Percentiles rank a stretch among this genome's conserved stretches.
Evolutionary conservation across 306 rosid species (phyloP).

Genomic region (Vigna mungo): DNA sequence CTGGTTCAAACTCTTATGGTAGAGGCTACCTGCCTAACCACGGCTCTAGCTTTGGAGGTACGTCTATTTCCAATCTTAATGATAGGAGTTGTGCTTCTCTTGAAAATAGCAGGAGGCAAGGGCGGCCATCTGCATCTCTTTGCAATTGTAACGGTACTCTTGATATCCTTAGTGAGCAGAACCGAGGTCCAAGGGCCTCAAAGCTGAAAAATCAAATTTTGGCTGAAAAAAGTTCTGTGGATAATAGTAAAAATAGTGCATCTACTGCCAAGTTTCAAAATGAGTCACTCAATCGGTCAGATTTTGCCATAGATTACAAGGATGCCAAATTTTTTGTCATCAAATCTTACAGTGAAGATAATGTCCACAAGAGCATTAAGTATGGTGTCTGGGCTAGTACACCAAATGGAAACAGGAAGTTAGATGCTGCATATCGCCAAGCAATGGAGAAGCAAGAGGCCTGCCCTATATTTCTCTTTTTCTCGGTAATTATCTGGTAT

Average conservation of each 20-base stretch:
- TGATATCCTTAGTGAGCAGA: conserved; percentile 82
- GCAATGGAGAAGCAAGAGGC: conserved; percentile 72
- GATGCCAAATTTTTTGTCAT: conserved; percentile 83
- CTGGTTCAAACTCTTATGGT: conserved; percentile 72
- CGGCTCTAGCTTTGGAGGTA: conserved; percentile 62
- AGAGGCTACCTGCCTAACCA: conserved; percentile 73
- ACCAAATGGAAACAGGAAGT: conserved; percentile 86
- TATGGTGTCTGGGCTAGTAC: conserved; percentile 95
- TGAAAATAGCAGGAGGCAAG: conserved; percentile 64
- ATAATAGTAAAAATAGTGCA: conserved; percentile 49
- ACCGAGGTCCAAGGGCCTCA: conserved; percentile 87
- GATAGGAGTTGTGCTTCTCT: conserved; percentile 62
- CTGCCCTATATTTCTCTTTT: conserved; percentile 76
- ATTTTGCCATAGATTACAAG: conserved; percentile 71
- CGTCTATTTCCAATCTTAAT: conserved; percentile 50
- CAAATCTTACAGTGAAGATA: conserved; percentile 91
- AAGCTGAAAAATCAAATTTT: conserved; percentile 68
- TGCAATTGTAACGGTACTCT: conserved; percentile 76
- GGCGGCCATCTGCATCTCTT: conserved; percentile 49
- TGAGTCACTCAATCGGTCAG: conserved; percentile 63
- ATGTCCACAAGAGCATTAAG: conserved; percentile 91
- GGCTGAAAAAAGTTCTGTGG: conserved; percentile 60
- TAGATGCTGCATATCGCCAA: conserved; percentile 80
- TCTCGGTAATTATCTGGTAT: conserved; percentile 65
- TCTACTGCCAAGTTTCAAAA: conserved; percentile 56